A percentile compares a stretch with the other conserved stretches of the same genome.
Conservation (phyloP, 805 yeast species). For the Sugiyamaella chiloensis region DNA sequence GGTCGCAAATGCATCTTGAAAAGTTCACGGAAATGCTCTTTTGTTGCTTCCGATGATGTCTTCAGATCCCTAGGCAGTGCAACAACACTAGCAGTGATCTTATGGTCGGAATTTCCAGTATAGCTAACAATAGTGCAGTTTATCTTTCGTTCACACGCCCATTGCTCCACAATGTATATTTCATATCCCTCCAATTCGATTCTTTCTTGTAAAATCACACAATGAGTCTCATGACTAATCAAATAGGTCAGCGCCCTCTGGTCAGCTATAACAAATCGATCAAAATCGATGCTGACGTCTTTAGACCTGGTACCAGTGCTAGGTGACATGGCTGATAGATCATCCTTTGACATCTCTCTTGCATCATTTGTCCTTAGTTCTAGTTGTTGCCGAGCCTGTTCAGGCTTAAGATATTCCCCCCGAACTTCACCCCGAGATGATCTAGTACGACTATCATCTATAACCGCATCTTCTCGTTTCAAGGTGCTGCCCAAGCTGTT, state of each 20-base stretch:
- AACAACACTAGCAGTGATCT: slow-evolving; percentile 58
- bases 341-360: too few relatives aligned
- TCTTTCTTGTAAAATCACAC: slow-evolving; percentile 38
- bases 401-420: too few relatives aligned
- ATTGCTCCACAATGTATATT: slow-evolving; percentile 88
- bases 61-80: slow-evolving; percentile 46
- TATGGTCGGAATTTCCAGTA: slow-evolving; percentile 77
- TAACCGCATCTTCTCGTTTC: too few relatives aligned
- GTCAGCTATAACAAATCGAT: slow-evolving; percentile 32
- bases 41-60: slow-evolving; percentile 52
- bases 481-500: background rate
- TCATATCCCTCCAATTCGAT: slow-evolving; percentile 71
- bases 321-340: too few relatives aligned
- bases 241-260: slow-evolving; percentile 25
- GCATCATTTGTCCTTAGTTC: too few relatives aligned
- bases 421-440: too few relatives aligned
- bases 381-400: slow-evolving; percentile 3
- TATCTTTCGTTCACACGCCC: slow-evolving; percentile 73
- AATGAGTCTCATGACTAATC: slow-evolving; percentile 26
- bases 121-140: slow-evolving; percentile 72
- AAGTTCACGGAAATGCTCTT: slow-evolving; percentile 62
- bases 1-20: slow-evolving; percentile 64
- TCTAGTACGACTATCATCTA: too few relatives aligned
- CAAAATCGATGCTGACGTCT: background rate
- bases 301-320: too few relatives aligned